Base-by-base conservation (phyloP, 2,329 filamentous ascomycete genomes). In the Pseudophaeomoniella oleicola region DNA sequence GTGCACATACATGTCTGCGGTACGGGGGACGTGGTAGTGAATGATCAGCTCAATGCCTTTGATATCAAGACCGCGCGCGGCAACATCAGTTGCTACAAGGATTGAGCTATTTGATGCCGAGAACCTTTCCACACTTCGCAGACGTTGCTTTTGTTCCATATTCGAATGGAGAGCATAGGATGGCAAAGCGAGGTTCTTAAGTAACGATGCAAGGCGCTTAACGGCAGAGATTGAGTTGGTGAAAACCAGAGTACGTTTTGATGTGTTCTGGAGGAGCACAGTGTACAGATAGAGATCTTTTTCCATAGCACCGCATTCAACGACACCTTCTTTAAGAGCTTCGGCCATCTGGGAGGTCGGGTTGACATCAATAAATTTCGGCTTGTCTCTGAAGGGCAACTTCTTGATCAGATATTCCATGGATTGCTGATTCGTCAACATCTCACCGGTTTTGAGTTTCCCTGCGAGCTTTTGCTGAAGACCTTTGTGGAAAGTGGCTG, bases 221-320 rank as follows among this genome's bases (percentile, higher is more conserved):
- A 94, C 88, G 2, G 88, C 81, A 36, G 82, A 83, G 56, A 98
- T 94, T 32, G 87, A 94, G 62, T 98, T 98, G 17, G 87, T 86
- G 56, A 98, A 98, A 34, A 98, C 76, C 2, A 98, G 67, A 0
- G 84, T 86, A 19, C 87, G 81, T 27, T 78, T 72, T 34, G 78
- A 78, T 2, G 83, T 78, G 52, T 94, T 81, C 39, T 93, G 75
- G 2, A 94, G 69, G 0, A 96, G 69, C 5, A 94, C 67, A 0
- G 86, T 72, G 59, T 98, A 98, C 30, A 96, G 77, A 46, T 88
- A 96, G 6, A 98, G 74, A 56, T 98, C 90, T 72, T 98, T 98
- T 54, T 98, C 90, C 60, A 86, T 87, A 4, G 85, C 84, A 29
- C 75, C 80, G 51, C 90, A 98, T 59, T 96, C 86, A 18, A 98